A percentile compares a stretch with the other conserved stretches of the same genome.
These are phyloP conservation scores for Calonectria leucothoes DNA, from an alignment of 2,329 filamentous ascomycete species.

Conservation along the genomic window DNA sequence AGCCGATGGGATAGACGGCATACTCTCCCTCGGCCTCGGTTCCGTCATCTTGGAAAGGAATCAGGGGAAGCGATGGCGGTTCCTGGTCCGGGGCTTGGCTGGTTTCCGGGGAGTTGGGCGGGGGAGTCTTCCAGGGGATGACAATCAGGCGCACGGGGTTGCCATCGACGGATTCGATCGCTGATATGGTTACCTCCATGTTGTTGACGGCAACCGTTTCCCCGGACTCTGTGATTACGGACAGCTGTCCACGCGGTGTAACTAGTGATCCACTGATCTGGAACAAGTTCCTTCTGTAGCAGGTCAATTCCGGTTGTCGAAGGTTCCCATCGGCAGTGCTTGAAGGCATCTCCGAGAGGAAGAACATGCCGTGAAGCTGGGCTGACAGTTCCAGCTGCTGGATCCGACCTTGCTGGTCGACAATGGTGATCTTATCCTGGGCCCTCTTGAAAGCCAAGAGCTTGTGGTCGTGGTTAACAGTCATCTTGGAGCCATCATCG, in stretches of 20 bases:
- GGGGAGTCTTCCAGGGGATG: constrained; percentile 97
- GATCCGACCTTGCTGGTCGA: constrained; percentile 69
- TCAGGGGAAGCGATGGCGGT: constrained; percentile 82
- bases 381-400: constrained; percentile 74
- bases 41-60: constrained; percentile 72
- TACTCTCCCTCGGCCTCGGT: constrained; percentile 78
- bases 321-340: constrained; percentile 67
- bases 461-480: constrained; percentile 71
- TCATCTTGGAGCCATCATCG: constrained; percentile 68
- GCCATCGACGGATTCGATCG: constrained; percentile 94
- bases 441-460: constrained; percentile 67
- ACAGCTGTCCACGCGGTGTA: constrained; percentile 80
- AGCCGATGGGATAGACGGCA: constrained; percentile 91
- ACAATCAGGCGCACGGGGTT: constrained; percentile 94
- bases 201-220: constrained; percentile 85
- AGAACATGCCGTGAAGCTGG: constrained; percentile 90
- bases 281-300: constrained; percentile 95
- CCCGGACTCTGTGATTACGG: constrained; percentile 84
- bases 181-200: constrained; percentile 89
- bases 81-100: constrained; percentile 81
- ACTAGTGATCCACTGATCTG: constrained; percentile 93
- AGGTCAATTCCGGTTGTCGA: constrained; percentile 86
- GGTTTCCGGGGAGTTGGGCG: constrained; percentile 78
- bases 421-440: constrained; percentile 70
- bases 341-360: constrained; percentile 82